Base-by-base conservation (phyloP, 257 asterid species). In the Osmanthus fragrans region DNA sequence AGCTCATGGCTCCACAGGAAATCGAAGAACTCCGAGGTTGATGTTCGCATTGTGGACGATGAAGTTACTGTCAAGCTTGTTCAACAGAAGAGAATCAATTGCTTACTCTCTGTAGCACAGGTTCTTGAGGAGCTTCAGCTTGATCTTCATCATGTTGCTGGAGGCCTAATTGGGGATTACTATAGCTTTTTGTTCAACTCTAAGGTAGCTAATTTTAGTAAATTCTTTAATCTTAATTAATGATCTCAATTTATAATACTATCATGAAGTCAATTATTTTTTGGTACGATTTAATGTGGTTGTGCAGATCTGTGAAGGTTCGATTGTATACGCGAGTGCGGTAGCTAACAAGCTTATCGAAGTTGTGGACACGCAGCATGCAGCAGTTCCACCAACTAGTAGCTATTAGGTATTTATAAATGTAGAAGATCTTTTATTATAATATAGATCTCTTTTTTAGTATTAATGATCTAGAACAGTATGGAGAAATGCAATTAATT, bases 1-100 rank as follows among this genome's bases (percentile, higher is more conserved):
- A 89, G 98, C 82, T 94, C 99, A 74, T 92, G 99, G 97, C 94
- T 95, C n/a, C 95, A 90, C 23, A 76, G 96, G 76, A 95, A 90
- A 71, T 85, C 97, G 25, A 90, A 90, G 87, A 89, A 88, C 79
- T 87, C 92, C 0, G 97, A 94, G 85, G 96, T 94, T 0, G 99
- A 94, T 74, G 96, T 94, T 0, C 87, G 97, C 0, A 91, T 93
- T 70, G 79, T 92, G 4, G 96, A 89, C 56, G 93, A 95, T 45
- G 96, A 92, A 78, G 94, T 95, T 4, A 95, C 97, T 0, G 92
- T 95, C 9, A 92, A 91, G 82, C 89, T 95, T 34, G 96, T 95
- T 70, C 99, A 95, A 66, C 96, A 95, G 68, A 95, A 90, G 94
- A 89, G 94, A 60, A 86, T 92, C 80, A 95, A 93, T 42, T 89